phyloP scores from a whole-genome alignment of 2,329 filamentous ascomycete genomes.

The Fusarium graminum region DNA sequence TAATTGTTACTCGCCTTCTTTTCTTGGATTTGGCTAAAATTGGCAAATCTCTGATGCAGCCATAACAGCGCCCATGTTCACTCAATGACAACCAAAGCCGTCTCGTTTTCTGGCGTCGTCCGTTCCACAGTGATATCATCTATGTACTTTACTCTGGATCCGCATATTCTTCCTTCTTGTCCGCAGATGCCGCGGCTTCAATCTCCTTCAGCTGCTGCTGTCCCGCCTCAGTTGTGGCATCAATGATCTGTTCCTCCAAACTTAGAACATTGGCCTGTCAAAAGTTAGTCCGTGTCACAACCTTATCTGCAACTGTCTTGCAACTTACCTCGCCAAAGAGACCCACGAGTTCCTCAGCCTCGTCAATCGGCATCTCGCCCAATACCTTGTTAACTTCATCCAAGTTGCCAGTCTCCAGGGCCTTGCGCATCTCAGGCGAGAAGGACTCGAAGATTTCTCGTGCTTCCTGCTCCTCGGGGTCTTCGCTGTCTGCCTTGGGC shows the following conservation, averaged over 20 bases:
- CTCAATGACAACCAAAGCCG: not conserved
- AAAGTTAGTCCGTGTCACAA: constrained; percentile 37
- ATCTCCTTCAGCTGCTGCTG: constrained; percentile 82
- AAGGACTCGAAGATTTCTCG: constrained; percentile 87
- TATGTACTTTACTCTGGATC: constrained; percentile 59
- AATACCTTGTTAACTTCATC: constrained; percentile 73
- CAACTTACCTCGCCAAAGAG: constrained; percentile 76
- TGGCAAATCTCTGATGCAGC: not conserved
- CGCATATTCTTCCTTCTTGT: constrained; percentile 45
- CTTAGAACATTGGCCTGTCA: constrained; percentile 84
- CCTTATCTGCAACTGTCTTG: constrained; percentile 3
- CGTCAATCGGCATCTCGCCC: constrained; percentile 87
- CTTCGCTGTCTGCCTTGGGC: constrained; percentile 75
- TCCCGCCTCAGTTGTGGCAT: constrained; percentile 91
- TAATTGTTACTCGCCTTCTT: not conserved
- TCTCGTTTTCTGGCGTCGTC: not conserved
- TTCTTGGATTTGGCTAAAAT: constrained; percentile 6
- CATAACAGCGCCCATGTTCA: not conserved
- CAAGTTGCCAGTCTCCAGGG: constrained; percentile 87
- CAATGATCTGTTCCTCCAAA: constrained; percentile 92
- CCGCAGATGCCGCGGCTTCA: constrained; percentile 63
- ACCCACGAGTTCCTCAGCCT: constrained; percentile 87
- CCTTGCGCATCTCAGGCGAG: constrained; percentile 81
- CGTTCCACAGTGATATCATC: not conserved
- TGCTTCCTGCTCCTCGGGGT: constrained; percentile 72